A percentile compares a stretch with the other conserved stretches of the same genome.
These are phyloP conservation scores for Akanthomyces dipterigenus DNA, from an alignment of 2,329 filamentous ascomycete genomes.

Conservation along the genomic window DNA sequence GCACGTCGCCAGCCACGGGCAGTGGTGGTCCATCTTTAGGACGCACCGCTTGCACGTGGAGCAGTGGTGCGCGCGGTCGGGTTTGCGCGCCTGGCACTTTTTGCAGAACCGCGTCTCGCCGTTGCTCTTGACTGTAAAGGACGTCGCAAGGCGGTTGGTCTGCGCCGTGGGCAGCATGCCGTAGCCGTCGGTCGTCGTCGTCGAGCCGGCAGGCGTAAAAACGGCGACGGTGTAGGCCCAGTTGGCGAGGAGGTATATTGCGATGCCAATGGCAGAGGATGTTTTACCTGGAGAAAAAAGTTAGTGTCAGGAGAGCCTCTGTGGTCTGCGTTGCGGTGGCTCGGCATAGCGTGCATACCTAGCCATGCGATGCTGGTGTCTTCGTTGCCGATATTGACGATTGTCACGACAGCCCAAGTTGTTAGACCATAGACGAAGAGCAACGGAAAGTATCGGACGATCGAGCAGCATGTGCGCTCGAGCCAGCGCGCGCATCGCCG, in stretches of 20 bases:
- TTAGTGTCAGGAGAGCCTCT: neutral
- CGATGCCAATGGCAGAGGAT: slow-evolving; percentile 57
- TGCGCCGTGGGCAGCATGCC: slow-evolving; percentile 62
- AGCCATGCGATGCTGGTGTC: slow-evolving; percentile 48
- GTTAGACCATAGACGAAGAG: slow-evolving; percentile 82
- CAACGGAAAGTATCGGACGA: slow-evolving; percentile 78
- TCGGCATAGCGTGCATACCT: slow-evolving; percentile 37
- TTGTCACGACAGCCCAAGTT: slow-evolving; percentile 91
- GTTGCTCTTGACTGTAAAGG: slow-evolving; percentile 87
- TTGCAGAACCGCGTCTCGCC: slow-evolving; percentile 89
- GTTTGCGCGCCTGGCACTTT: slow-evolving; percentile 92
- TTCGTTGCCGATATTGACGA: slow-evolving; percentile 62
- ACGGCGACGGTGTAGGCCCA: slow-evolving; percentile 89
- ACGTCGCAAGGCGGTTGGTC: slow-evolving; percentile 51
- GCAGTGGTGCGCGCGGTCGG: slow-evolving; percentile 94
- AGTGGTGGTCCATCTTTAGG: slow-evolving; percentile 99
- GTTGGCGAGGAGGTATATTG: slow-evolving; percentile 73
- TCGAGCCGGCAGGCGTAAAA: slow-evolving; percentile 80
- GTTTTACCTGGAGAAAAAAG: slow-evolving; percentile 36
- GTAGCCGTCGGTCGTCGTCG: slow-evolving; percentile 62
- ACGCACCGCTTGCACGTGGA: slow-evolving; percentile 91
- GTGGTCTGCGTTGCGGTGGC: neutral
- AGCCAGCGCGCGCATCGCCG: slow-evolving; percentile 60
- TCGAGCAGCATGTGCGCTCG: slow-evolving; percentile 78
- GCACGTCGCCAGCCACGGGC: slow-evolving; percentile 94